These are phyloP conservation scores for Pichia inconspicua DNA, from an alignment of 1,139 yeast genomes.

Conservation along the genomic window DNA sequence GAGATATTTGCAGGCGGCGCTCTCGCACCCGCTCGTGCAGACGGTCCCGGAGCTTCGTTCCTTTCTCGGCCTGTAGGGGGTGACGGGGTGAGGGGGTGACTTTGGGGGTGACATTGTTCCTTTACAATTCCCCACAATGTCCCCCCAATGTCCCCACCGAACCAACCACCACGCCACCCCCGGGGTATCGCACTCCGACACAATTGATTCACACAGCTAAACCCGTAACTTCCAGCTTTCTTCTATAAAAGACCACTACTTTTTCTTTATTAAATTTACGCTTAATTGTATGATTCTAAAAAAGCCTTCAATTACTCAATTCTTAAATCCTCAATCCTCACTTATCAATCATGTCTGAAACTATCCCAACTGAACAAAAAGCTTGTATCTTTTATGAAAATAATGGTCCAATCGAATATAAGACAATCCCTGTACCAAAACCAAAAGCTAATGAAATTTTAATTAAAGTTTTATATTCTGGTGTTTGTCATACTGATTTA, in stretches of 20 bases:
- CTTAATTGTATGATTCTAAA: no score
- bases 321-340: background rate
- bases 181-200: background rate
- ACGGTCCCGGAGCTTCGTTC: constrained; percentile 52
- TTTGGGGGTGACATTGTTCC: no score
- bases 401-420: constrained; percentile 45
- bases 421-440: constrained; percentile 56
- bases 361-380: constrained; percentile 37
- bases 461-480: constrained; percentile 62
- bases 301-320: no score
- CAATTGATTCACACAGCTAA: no score
- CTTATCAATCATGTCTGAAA: constrained; percentile 3
- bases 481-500: constrained; percentile 73
- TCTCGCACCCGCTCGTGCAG: constrained; percentile 90
- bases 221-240: no score
- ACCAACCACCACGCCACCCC: background rate
- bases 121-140: no score
- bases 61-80: constrained; percentile 71
- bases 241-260: background rate
- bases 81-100: no score
- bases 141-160: no score
- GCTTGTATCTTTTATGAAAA: constrained; percentile 41
- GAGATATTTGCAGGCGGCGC: constrained; percentile 68
- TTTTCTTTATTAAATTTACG: background rate
- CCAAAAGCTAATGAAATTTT: constrained; percentile 63